Percentiles rank a stretch among this genome's conserved stretches.
phyloP scores from a whole-genome alignment of 805 yeast genomes.

The Nematodospora valgi region DNA sequence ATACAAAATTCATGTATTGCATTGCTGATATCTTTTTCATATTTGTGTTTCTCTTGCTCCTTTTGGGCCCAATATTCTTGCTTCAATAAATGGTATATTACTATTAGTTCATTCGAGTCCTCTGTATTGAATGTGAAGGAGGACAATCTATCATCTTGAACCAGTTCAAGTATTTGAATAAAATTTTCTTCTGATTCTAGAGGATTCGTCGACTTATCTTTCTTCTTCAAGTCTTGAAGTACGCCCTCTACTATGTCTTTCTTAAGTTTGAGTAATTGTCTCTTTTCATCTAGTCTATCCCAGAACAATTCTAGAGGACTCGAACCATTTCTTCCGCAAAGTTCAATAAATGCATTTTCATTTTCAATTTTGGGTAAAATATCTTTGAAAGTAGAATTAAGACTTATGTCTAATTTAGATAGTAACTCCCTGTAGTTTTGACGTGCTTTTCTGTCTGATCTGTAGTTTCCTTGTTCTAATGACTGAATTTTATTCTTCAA shows the following conservation, averaged over 20 bases:
- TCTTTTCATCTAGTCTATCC: slow-evolving; percentile 66
- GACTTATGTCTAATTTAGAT: slow-evolving; percentile 39
- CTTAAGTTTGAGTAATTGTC: slow-evolving; percentile 52
- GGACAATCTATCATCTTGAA: too few species aligned
- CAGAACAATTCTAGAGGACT: slow-evolving; percentile 72
- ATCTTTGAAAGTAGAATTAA: slow-evolving; percentile 58
- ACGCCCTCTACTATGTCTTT: slow-evolving; percentile 57
- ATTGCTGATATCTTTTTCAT: too few species aligned
- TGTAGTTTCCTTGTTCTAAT: slow-evolving; percentile 40
- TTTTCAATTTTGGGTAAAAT: slow-evolving; percentile 48
- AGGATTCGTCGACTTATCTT: too few species aligned
- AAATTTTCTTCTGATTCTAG: too few species aligned
- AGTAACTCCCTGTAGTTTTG: slow-evolving; percentile 53
- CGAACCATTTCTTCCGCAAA: slow-evolving; percentile 78
- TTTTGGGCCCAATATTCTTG: too few species aligned
- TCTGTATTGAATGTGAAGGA: too few species aligned
- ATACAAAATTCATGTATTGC: too few species aligned
- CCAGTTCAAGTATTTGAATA: too few species aligned
- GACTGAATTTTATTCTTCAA: slow-evolving; percentile 18
- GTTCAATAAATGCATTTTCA: slow-evolving; percentile 52
- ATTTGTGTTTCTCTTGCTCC: too few species aligned
- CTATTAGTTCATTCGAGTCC: too few species aligned
- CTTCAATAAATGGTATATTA: too few species aligned
- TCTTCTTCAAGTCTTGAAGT: too few species aligned
- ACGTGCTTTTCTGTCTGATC: slow-evolving; percentile 64